Percentiles rank a stretch among this genome's conserved stretches.
These are phyloP conservation scores for Croton setiger DNA, from an alignment of 441 rosid genomes.

Conservation along the genomic window DNA sequence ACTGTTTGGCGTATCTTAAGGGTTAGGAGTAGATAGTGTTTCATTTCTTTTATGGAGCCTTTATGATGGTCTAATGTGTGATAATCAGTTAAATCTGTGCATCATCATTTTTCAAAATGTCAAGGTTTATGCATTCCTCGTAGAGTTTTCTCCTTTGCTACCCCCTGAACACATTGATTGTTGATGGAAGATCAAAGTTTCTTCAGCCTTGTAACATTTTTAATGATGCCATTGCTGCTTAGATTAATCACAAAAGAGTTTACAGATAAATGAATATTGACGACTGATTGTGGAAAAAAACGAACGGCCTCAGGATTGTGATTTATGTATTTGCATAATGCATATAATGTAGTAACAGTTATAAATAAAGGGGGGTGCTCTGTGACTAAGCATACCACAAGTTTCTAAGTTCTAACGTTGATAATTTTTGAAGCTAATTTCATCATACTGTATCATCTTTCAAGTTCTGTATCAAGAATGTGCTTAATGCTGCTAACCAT, in stretches of 20 bases:
- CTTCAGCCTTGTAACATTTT: background rate
- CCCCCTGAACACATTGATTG: background rate
- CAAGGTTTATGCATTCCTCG: background rate
- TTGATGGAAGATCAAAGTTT: constrained; percentile 3
- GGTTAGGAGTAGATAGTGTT: background rate
- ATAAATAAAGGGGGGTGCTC: background rate
- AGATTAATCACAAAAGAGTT: background rate
- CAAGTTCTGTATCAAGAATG: background rate
- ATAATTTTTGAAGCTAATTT: background rate
- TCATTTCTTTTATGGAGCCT: no score
- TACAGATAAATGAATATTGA: background rate
- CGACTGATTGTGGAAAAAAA: background rate
- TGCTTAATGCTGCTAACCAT: background rate
- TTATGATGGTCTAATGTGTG: background rate
- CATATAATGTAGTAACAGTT: background rate
- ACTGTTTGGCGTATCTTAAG: background rate
- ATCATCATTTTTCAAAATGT: background rate
- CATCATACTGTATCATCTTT: background rate
- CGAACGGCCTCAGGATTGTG: background rate
- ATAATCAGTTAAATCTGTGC: background rate
- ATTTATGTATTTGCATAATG: background rate
- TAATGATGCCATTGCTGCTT: background rate
- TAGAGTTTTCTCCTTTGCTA: background rate
- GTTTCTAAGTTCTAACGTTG: constrained; percentile 8
- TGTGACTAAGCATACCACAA: constrained; percentile 4